Evolutionary conservation across 768 basidiomycete genomes (phyloP).

Genomic region (Lentinula sp.): DNA sequence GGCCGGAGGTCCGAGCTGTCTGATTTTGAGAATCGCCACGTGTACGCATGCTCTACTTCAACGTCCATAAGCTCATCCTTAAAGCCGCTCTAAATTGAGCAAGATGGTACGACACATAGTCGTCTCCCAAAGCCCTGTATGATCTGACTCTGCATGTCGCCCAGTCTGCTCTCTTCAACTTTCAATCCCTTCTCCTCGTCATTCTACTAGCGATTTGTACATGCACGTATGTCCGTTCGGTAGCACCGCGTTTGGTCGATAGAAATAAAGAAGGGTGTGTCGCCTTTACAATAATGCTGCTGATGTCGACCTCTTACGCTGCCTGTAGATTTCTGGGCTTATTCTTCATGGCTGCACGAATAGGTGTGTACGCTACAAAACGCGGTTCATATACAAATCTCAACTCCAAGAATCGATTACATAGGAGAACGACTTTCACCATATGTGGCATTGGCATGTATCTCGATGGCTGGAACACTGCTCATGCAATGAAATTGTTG

Average conservation of each 20-base stretch:
- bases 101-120: neutral
- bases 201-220: constrained; percentile 94
- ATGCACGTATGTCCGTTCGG: constrained; percentile 90
- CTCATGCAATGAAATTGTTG: constrained; percentile 4
- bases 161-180: constrained; percentile 87
- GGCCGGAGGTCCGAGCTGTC: neutral
- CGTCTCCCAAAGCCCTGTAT: too few species aligned
- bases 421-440: constrained; percentile 93
- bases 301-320: neutral
- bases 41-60: neutral
- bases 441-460: constrained; percentile 89
- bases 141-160: too few species aligned
- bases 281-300: neutral
- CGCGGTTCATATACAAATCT: neutral
- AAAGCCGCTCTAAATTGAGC: neutral
- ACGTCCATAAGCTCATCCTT: neutral
- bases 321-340: constrained; percentile 74
- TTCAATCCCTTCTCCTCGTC: constrained; percentile 90
- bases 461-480: constrained; percentile 85
- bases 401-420: neutral
- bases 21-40: neutral
- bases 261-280: constrained; percentile 90
- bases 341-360: constrained; percentile 93
- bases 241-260: constrained; percentile 87
- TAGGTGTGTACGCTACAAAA: constrained; percentile 51